These are phyloP conservation scores for Hansenula sp. DNA, from an alignment of 1,139 yeast genomes.

Conservation along the genomic window DNA sequence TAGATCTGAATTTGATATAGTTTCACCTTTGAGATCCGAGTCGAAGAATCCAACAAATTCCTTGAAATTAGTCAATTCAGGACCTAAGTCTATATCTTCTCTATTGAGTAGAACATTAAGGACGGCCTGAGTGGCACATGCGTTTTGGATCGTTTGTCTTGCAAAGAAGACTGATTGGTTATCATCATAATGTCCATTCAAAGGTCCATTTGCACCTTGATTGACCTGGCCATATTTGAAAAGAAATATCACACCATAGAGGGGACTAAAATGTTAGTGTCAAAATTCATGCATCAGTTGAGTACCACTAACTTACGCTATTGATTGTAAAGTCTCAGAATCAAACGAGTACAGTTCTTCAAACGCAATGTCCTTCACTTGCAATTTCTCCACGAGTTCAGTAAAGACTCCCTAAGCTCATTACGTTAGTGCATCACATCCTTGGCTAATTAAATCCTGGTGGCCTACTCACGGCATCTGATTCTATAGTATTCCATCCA, in stretches of 20 bases:
- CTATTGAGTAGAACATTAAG: constrained; percentile 51
- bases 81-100: constrained; percentile 44
- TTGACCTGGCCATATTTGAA: constrained; percentile 55
- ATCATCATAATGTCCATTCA: constrained; percentile 43
- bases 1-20: constrained; percentile 57
- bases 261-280: constrained; percentile 27
- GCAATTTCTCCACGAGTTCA: constrained; percentile 55
- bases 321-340: constrained; percentile 35
- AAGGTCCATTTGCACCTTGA: constrained; percentile 28
- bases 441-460: neutral
- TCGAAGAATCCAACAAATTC: constrained; percentile 54
- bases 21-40: constrained; percentile 57
- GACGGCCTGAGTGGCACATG: constrained; percentile 81
- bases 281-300: neutral
- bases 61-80: constrained; percentile 44
- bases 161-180: constrained; percentile 53
- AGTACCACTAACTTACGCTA: constrained; percentile 15
- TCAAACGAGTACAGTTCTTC: constrained; percentile 60
- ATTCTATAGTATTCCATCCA: constrained; percentile 66
- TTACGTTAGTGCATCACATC: constrained; percentile 22
- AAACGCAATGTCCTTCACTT: constrained; percentile 54
- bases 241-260: constrained; percentile 60
- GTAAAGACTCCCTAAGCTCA: constrained; percentile 56
- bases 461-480: constrained; percentile 48
- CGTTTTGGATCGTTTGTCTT: constrained; percentile 63